Evolutionary conservation across 805 yeast species (phyloP).

Genomic region (Nakazawaea molendinolei): DNA sequence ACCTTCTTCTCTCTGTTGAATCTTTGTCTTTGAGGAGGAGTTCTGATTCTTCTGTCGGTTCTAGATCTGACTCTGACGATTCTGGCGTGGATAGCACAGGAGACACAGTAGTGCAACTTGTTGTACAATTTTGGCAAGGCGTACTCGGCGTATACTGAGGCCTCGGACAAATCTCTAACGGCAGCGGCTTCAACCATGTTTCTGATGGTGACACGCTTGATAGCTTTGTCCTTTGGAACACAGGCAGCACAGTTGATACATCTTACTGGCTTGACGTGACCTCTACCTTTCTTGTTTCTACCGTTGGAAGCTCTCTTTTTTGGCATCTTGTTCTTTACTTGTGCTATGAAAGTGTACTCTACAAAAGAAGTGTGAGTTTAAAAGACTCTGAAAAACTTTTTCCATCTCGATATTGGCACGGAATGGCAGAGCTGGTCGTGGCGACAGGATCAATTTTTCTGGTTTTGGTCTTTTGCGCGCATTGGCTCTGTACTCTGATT

Average conservation of each 20-base stretch:
- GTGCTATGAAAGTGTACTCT: no score
- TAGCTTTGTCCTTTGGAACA: slow-evolving; percentile 99
- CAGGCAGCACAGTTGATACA: slow-evolving; percentile 99
- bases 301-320: slow-evolving; percentile 99
- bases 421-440: no score
- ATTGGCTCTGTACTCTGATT: no score
- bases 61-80: slow-evolving; percentile 99
- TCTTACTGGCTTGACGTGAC: slow-evolving; percentile 99
- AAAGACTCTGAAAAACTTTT: no score
- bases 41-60: slow-evolving; percentile 96
- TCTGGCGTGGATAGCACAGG: slow-evolving; percentile 99
- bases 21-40: slow-evolving; percentile 99
- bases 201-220: slow-evolving; percentile 99
- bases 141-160: slow-evolving; percentile 98
- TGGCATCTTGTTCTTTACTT: slow-evolving; percentile 95
- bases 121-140: slow-evolving; percentile 99
- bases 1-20: slow-evolving; percentile 95
- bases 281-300: slow-evolving; percentile 99
- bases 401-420: no score
- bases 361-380: no score
- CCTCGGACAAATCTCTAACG: slow-evolving; percentile 99
- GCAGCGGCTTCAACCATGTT: slow-evolving; percentile 99
- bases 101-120: slow-evolving; percentile 99
- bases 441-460: no score
- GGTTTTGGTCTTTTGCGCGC: no score